Base-by-base conservation (phyloP, 2,329 filamentous ascomycete genomes). In the Sclerotiophoma versabilis region DNA sequence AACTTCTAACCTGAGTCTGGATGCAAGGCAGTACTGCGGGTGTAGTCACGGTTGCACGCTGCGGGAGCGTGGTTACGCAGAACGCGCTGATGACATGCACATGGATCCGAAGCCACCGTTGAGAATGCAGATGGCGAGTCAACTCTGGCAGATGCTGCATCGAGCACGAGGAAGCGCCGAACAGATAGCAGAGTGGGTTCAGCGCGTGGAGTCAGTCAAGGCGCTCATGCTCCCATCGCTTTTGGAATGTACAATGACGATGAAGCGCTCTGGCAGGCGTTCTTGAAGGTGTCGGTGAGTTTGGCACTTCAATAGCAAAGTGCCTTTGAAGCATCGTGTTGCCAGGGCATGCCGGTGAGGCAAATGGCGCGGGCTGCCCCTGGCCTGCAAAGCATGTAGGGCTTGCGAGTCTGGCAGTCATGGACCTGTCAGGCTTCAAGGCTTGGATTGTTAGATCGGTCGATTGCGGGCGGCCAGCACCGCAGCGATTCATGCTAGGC, bases 161-260 rank as follows among this genome's bases (percentile, higher is more conserved):
- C 27, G 51, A 64, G 62, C 67, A 68, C 68, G 65, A 71, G 66
- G 66, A 68, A 62, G 56, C 60, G 63, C 62, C 58, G 42, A 60
- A 37, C 32, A 58, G 43, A 61, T 42, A 47, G 57, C 44, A 57
- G 27, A 30, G 41, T 36, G 34, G 39, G 34, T 45, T 54, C 39
- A 39, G 53, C 37, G 54, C 59, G 67, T 68, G 64, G 64, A 62
- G 49, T 47, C 47, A 58, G 59, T 64, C 59, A 62, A 63, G 64
- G 60, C 48, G 41, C 47, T 56, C 51, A 56, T 58, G 53, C 49
- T 57, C 27, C 47, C 36, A 34, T 49, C 12, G 32, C 11, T 25
- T 37, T 12, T 30, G 37, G 44, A 38, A 58, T 59, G 56, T 50
- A 51, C 49, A 44, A 60, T 64, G 55, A 60, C 60, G 58, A 37